phyloP scores from a whole-genome alignment of 192 early-diverging fungal genomes.

The Backusella macrospora region DNA sequence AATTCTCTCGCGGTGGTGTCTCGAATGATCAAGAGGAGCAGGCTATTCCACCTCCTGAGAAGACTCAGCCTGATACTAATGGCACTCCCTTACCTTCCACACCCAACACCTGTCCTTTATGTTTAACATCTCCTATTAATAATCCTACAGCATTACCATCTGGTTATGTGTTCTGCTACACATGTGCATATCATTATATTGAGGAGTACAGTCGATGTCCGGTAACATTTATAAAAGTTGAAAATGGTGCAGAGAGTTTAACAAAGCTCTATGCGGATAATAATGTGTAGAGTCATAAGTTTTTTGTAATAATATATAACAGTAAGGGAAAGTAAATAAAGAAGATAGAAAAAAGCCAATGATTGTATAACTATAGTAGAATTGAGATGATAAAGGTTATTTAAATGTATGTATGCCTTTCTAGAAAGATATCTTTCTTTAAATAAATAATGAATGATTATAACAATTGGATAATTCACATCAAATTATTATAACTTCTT shows the following conservation, averaged over 20 bases:
- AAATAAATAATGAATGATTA: too few species aligned
- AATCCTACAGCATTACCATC: slow-evolving; percentile 88
- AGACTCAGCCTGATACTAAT: slow-evolving; percentile 65
- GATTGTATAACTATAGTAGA: background rate
- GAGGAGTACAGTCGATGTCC: slow-evolving; percentile 77
- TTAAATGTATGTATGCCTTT: too few species aligned
- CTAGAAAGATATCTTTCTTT: too few species aligned
- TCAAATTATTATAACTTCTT: too few species aligned
- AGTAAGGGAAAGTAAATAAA: background rate
- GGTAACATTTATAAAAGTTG: slow-evolving; percentile 64
- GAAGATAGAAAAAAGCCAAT: background rate
- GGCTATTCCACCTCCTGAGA: slow-evolving; percentile 65
- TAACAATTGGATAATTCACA: too few species aligned
- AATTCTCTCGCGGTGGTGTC: slow-evolving; percentile 65
- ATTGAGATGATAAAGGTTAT: too few species aligned
- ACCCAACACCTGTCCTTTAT: slow-evolving; percentile 81
- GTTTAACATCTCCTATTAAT: slow-evolving; percentile 59
- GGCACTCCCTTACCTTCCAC: slow-evolving; percentile 76
- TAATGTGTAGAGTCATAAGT: background rate
- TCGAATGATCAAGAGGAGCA: slow-evolving; percentile 47
- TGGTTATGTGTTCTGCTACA: slow-evolving; percentile 95
- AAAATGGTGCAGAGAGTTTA: slow-evolving; percentile 50
- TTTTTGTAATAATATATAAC: background rate
- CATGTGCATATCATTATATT: slow-evolving; percentile 80
- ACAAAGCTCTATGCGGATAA: slow-evolving; percentile 69